Evolutionary conservation across 345 rosid species (phyloP).

Genomic region (Triadica sebifera): DNA sequence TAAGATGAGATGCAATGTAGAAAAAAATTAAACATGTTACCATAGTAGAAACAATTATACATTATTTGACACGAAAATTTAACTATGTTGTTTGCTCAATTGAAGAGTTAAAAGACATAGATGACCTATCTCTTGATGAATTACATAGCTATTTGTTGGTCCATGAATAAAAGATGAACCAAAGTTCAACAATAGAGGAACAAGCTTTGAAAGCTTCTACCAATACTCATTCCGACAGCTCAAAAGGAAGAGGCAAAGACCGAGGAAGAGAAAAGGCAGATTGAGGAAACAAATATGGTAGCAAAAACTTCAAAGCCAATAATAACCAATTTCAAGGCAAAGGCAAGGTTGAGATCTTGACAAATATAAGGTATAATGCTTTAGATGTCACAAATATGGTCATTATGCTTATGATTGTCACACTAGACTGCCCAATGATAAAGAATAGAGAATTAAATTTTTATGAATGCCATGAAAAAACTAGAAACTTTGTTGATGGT

Average conservation of each 20-base stretch:
- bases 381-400: neutral
- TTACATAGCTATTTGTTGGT: conserved; percentile 10
- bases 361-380: conserved; percentile 2
- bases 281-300: neutral
- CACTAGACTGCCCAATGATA: neutral
- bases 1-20: neutral
- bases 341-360: no score
- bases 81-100: conserved; percentile 4
- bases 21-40: neutral
- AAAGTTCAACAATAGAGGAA: neutral
- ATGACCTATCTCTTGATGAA: conserved; percentile 10
- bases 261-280: neutral
- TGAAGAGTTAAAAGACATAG: neutral
- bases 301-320: no score
- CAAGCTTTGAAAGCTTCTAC: conserved; percentile 10
- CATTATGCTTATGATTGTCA: conserved; percentile 5
- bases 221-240: neutral
- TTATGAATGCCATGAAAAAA: neutral
- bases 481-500: neutral
- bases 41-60: neutral
- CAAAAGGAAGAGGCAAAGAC: neutral
- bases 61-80: neutral
- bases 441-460: conserved; percentile 9
- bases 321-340: no score
- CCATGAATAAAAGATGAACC: conserved; percentile 10